These are phyloP conservation scores for Globisporangium lucens DNA, from an alignment of 352 stramenopile species.

Conservation along the genomic window DNA sequence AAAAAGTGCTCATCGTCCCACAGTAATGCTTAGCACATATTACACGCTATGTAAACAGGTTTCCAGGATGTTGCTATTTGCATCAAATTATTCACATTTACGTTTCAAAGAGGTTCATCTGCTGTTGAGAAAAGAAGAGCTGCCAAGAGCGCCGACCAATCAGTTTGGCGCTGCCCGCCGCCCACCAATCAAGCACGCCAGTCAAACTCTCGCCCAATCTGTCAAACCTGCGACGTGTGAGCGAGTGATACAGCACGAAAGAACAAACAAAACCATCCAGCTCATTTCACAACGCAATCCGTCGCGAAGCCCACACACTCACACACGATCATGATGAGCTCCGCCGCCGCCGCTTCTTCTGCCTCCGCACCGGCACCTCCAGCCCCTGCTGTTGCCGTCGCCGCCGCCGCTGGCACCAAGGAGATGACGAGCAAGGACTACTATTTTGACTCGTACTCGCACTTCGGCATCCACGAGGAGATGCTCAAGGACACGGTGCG, in stretches of 20 bases:
- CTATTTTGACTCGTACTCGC: conserved; percentile 98
- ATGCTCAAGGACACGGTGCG: conserved; percentile 91
- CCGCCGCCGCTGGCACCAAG: conserved; percentile 22
- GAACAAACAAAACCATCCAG: not conserved
- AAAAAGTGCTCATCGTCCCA: not conserved
- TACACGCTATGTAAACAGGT: not conserved
- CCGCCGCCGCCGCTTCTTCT: conserved; percentile 12
- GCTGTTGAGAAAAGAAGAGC: not conserved
- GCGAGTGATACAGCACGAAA: not conserved
- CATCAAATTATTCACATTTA: not conserved
- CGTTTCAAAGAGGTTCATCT: not conserved
- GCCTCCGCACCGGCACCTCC: conserved; percentile 13
- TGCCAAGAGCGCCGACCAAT: not conserved
- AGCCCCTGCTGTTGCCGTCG: conserved; percentile 20
- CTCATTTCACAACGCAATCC: conserved; percentile 8
- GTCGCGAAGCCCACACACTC: conserved; percentile 1
- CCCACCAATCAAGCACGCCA: conserved; percentile 11
- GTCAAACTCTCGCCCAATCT: conserved; percentile 6
- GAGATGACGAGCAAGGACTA: conserved; percentile 95
- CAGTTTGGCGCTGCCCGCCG: not conserved
- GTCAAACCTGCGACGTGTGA: conserved; percentile 15
- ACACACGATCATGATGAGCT: conserved; percentile 25
- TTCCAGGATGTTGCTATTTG: not conserved
- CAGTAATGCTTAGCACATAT: not conserved
- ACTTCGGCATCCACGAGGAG: conserved; percentile 98